A percentile compares a stretch with the other conserved stretches of the same genome.
These are phyloP conservation scores for Alternaria panax DNA, from an alignment of 2,329 filamentous ascomycete species.

Conservation along the genomic window DNA sequence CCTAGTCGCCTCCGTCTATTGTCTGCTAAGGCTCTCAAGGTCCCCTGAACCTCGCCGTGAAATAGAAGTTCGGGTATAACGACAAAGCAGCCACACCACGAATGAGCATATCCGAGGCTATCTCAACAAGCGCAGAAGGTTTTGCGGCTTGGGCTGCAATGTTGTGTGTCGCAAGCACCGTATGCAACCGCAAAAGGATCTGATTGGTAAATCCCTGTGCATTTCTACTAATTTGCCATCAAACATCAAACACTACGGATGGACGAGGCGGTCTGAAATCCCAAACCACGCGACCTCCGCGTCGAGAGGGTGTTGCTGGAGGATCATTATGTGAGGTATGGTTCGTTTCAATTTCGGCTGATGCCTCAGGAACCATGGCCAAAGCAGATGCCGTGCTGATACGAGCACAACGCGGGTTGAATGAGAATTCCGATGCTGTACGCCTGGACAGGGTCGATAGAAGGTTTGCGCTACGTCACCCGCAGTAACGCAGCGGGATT, in stretches of 20 bases:
- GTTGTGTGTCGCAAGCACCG: not conserved
- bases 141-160: not conserved
- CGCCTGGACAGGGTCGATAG: not conserved
- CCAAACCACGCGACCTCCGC: not conserved
- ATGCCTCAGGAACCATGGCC: not conserved
- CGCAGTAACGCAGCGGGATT: not conserved
- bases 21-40: not conserved
- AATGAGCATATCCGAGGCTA: not conserved
- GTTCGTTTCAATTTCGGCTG: not conserved
- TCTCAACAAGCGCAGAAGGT: not conserved
- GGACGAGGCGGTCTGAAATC: not conserved
- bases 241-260: not conserved
- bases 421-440: not conserved
- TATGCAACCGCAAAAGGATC: not conserved
- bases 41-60: not conserved
- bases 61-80: not conserved
- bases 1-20: not conserved
- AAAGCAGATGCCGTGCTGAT: not conserved
- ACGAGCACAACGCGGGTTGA: not conserved
- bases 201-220: not conserved
- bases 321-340: not conserved
- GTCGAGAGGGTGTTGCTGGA: not conserved
- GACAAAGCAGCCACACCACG: not conserved
- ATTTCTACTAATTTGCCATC: not conserved
- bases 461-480: conserved; percentile 2